phyloP scores from a whole-genome alignment of 768 basidiomycete genomes.

The Cyclocybe aegerita region DNA sequence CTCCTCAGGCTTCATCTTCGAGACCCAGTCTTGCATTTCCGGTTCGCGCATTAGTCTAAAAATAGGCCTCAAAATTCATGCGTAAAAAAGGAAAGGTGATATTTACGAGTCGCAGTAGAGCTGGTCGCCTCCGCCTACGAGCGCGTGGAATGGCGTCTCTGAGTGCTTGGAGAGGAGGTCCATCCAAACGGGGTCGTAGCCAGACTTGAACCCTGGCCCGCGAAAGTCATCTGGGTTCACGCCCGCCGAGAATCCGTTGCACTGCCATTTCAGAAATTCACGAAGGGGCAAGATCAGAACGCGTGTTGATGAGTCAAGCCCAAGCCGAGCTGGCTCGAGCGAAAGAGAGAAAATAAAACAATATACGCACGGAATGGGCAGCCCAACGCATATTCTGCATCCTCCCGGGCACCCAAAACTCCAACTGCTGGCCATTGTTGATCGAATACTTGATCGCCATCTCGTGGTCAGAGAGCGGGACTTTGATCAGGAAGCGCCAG shows the following conservation, averaged over 20 bases:
- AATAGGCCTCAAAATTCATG: neutral
- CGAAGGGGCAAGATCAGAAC: neutral
- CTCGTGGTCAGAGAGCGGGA: constrained; percentile 72
- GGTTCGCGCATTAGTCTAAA: constrained; percentile 79
- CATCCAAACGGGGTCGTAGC: constrained; percentile 91
- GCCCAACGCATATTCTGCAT: constrained; percentile 91
- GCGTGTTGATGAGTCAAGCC: neutral
- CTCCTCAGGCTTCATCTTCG: constrained; percentile 50
- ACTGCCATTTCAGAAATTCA: constrained; percentile 38
- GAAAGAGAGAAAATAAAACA: neutral
- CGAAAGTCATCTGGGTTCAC: constrained; percentile 87
- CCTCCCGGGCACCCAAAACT: constrained; percentile 81
- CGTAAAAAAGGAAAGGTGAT: neutral
- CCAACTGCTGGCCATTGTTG: constrained; percentile 74
- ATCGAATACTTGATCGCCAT: constrained; percentile 80
- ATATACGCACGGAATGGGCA: constrained; percentile 68
- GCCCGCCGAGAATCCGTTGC: constrained; percentile 87
- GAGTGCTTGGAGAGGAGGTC: constrained; percentile 87
- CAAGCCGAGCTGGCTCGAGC: neutral
- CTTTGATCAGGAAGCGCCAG: constrained; percentile 87
- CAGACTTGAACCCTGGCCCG: constrained; percentile 75
- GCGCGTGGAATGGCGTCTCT: constrained; percentile 79
- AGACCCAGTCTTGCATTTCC: constrained; percentile 86
- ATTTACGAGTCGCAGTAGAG: constrained; percentile 80
- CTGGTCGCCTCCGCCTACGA: constrained; percentile 94